A percentile compares a stretch with the other conserved stretches of the same genome.
Conservation (phyloP, 345 rosid genomes). For the Syzygium aromaticum region DNA sequence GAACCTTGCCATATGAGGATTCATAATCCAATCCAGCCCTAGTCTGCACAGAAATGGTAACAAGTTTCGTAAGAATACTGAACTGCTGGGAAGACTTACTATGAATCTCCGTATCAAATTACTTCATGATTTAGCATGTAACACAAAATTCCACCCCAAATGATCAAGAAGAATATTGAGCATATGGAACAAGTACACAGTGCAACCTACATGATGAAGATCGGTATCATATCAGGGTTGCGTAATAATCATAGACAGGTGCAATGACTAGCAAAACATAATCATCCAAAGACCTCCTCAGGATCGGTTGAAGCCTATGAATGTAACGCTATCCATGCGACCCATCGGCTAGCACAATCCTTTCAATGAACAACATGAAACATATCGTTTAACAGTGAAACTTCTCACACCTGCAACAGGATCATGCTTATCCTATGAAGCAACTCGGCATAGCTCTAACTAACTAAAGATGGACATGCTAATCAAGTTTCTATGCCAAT, state of each 20-base stretch:
- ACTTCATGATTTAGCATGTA: neutral
- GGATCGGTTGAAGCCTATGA: neutral
- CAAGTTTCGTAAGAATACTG: neutral
- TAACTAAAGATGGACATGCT: neutral
- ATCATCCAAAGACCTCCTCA: neutral
- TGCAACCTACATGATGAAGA: neutral
- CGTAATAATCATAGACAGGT: neutral
- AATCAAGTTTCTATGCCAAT: neutral
- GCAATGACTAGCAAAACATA: neutral
- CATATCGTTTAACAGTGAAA: neutral
- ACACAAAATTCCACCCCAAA: neutral
- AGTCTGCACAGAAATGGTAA: constrained; percentile 37
- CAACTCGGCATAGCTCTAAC: neutral
- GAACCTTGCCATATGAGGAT: constrained; percentile 84
- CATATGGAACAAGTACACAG: neutral
- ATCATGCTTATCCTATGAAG: neutral
- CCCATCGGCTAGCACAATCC: neutral
- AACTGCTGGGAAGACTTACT: neutral
- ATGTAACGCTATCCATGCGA: neutral
- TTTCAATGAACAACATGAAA: neutral
- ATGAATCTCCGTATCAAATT: neutral
- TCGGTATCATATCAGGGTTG: neutral
- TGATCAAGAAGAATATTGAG: neutral
- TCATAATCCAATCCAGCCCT: constrained; percentile 96
- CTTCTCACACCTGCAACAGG: neutral